Evolutionary conservation across 2,329 filamentous ascomycete genomes (phyloP).

Genomic region (Trichoderma guizhouense): DNA sequence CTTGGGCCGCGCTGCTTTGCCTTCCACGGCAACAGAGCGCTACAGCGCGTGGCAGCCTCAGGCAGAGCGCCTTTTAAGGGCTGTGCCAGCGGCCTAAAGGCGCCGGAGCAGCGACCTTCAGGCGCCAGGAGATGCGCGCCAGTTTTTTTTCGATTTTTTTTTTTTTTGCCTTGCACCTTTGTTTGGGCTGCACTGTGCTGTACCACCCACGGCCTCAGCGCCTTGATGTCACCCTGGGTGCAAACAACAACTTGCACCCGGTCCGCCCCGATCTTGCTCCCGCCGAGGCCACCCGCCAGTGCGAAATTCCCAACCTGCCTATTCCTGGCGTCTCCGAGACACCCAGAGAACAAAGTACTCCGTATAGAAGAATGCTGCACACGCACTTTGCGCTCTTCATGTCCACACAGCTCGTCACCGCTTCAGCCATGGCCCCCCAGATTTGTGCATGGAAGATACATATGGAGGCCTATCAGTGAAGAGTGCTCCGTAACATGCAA

Average conservation of each 20-base stretch:
- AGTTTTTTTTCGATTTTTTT: background rate
- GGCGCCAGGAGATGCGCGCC: conserved; percentile 13
- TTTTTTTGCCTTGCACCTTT: background rate
- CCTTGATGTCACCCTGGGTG: background rate
- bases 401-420: conserved; percentile 1
- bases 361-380: background rate
- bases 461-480: background rate
- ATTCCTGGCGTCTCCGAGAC: conserved; percentile 18
- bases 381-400: background rate
- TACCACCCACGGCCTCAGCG: conserved; percentile 1
- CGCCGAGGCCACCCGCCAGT: conserved; percentile 25
- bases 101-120: background rate
- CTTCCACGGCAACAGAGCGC: conserved; percentile 32
- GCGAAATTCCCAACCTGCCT: conserved; percentile 11
- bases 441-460: background rate
- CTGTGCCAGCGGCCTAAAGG: background rate
- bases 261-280: conserved; percentile 36
- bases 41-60: conserved; percentile 31
- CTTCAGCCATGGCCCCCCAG: background rate
- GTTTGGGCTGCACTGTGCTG: conserved; percentile 8
- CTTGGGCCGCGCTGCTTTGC: conserved; percentile 16
- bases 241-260: conserved; percentile 20
- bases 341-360: background rate
- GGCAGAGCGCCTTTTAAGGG: conserved; percentile 23
- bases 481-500: background rate